These are phyloP conservation scores for Sapria himalayana DNA, from an alignment of 345 rosid species.

Conservation along the genomic window DNA sequence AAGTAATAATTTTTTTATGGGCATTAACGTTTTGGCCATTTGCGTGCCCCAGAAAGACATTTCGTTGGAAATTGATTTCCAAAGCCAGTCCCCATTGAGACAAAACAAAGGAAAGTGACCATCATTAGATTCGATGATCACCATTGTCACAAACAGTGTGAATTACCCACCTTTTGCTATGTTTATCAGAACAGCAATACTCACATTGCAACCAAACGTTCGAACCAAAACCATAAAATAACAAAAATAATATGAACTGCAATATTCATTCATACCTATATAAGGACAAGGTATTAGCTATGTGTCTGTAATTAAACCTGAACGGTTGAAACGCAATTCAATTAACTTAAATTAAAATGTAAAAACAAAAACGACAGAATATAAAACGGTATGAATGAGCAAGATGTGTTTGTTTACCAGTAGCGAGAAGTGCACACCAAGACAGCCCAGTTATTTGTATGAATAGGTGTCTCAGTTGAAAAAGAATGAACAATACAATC, in stretches of 20 bases:
- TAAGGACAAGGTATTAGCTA: conserved; percentile 89
- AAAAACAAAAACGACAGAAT: conserved; percentile 1
- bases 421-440: conserved; percentile 96
- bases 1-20: too few relatives aligned
- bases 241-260: not conserved
- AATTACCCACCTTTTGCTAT: too few relatives aligned
- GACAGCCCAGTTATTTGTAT: conserved; percentile 97
- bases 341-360: conserved; percentile 7
- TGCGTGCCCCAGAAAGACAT: too few relatives aligned
- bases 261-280: conserved; percentile 37
- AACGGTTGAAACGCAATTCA: conserved; percentile 3
- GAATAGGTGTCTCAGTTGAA: conserved; percentile 44
- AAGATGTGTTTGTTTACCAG: conserved; percentile 26
- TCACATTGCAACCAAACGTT: too few relatives aligned
- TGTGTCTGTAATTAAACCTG: conserved; percentile 97
- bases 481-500: too few relatives aligned
- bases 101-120: too few relatives aligned
- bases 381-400: not conserved
- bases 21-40: too few relatives aligned
- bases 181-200: too few relatives aligned
- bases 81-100: too few relatives aligned
- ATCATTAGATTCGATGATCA: too few relatives aligned
- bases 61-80: too few relatives aligned
- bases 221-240: not conserved
- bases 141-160: too few relatives aligned